Base-by-base conservation (phyloP, 768 basidiomycete genomes). In the Amanita thiersii region DNA sequence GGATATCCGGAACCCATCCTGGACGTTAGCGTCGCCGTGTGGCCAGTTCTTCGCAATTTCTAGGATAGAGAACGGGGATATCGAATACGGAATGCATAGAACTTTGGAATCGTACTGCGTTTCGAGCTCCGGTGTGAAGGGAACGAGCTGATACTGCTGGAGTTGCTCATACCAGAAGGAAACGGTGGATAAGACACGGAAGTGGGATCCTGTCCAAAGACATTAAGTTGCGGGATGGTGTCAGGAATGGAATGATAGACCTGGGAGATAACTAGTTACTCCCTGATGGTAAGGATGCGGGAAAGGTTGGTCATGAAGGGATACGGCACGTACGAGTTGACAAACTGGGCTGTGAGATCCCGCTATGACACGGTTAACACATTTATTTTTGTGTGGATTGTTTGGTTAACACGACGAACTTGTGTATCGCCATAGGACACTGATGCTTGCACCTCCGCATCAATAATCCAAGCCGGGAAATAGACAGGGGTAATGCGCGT, bases 381-480 rank as follows among this genome's bases (percentile, higher is more conserved):
- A n/a, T n/a, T n/a, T n/a, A 34, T 19, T 35, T 41, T 31, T 39
- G 12, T 17, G 29, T 8, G 7, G 24, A 5, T 15, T 18, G 31
- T 36, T 23, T 7, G 10, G 37, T 24, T n/a, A n/a, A n/a, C 17
- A 9, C 18, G n/a, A 56, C 64, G 39, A 40, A 64, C 57, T 46
- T 63, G 56, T 20, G 48, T 45, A 15, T 40, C 55, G 23, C 54
- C 48, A 15, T 54, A 35, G 38, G 53, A 41, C 47, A 57, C 60
- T 49, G 60, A 60, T 7, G 58, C 68, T 49, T 70, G 59, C 12
- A 76, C 50, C 52, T 79, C 73, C 6, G 66, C 74, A 48, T 76
- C 73, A 21, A 81, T 56, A 21, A 77, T 61, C 81, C 81, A 84
- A 8, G 65, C 69, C 3, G 81, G 81, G 39, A 79, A 72, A 52